These are phyloP conservation scores for Aschersonia sp. DNA, from an alignment of 2,329 filamentous ascomycete species.

Conservation along the genomic window DNA sequence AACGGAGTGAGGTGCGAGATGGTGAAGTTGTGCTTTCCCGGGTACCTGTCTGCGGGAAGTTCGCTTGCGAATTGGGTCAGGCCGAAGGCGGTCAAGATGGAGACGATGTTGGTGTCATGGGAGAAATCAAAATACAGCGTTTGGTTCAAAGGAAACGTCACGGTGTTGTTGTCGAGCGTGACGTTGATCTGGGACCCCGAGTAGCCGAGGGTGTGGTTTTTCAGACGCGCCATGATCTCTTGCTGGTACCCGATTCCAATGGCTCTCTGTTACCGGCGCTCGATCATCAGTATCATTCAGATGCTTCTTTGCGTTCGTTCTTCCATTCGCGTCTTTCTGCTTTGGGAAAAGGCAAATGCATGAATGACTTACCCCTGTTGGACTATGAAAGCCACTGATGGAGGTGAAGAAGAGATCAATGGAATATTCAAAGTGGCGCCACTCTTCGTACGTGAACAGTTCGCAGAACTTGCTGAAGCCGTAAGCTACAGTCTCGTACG, in stretches of 20 bases:
- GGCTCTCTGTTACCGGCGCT: slow-evolving; percentile 30
- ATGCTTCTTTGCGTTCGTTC: no score
- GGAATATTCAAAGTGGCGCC: slow-evolving; percentile 57
- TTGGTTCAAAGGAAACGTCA: slow-evolving; percentile 62
- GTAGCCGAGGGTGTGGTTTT: slow-evolving; percentile 49
- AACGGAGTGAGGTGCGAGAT: slow-evolving; percentile 59
- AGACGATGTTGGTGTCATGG: slow-evolving; percentile 62
- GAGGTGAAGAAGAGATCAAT: slow-evolving; percentile 53
- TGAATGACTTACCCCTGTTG: slow-evolving; percentile 35
- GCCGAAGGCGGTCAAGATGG: slow-evolving; percentile 58
- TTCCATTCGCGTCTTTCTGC: no score
- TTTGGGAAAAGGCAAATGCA: no score
- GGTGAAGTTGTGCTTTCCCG: slow-evolving; percentile 45
- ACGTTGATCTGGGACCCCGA: slow-evolving; percentile 48
- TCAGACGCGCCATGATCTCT: slow-evolving; percentile 56
- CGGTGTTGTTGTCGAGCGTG: slow-evolving; percentile 53
- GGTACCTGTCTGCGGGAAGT: slow-evolving; percentile 40
- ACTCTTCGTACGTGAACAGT: slow-evolving; percentile 63
- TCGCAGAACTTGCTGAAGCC: slow-evolving; percentile 63
- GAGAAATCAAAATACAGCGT: slow-evolving; percentile 64
- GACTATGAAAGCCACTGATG: slow-evolving; percentile 46
- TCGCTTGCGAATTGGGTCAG: slow-evolving; percentile 51
- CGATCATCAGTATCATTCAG: no score
- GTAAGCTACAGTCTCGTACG: slow-evolving; percentile 65
- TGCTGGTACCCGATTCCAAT: slow-evolving; percentile 62